These are phyloP conservation scores for Millerozyma acaciae DNA, from an alignment of 805 yeast species.

Conservation along the genomic window DNA sequence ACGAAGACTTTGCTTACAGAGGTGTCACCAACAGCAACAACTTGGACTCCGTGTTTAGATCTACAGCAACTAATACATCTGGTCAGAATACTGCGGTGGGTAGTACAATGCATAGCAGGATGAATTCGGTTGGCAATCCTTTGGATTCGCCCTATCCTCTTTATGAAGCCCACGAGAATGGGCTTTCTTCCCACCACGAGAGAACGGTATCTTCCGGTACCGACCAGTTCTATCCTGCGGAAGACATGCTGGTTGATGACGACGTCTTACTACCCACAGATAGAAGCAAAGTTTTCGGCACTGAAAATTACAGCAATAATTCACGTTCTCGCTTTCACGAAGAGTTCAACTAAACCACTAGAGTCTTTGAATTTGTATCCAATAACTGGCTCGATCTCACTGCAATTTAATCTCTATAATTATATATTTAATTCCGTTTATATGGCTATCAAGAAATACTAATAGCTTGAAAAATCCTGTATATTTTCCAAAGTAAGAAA, in stretches of 20 bases:
- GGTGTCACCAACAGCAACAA: constrained; percentile 42
- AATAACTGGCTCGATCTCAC: too few species aligned
- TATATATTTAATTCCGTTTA: too few species aligned
- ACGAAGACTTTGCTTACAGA: constrained; percentile 36
- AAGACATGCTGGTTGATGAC: constrained; percentile 16
- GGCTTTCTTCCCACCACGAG: constrained; percentile 1
- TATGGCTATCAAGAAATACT: too few species aligned
- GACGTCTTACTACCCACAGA: constrained; percentile 11
- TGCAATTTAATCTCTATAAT: too few species aligned
- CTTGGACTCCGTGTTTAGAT: constrained; percentile 35
- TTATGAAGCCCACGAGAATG: constrained; percentile 16
- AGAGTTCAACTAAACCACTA: too few species aligned
- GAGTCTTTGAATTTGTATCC: too few species aligned
- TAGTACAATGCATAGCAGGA: constrained; percentile 21
- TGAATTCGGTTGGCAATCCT: constrained; percentile 24
- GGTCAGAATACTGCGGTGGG: constrained; percentile 12
- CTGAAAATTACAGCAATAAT: constrained; percentile 10
- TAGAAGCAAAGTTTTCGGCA: constrained; percentile 8
- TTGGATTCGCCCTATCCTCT: constrained; percentile 13
- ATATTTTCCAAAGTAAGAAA: too few species aligned
- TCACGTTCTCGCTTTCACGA: constrained; percentile 22
- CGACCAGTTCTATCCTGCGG: constrained; percentile 13
- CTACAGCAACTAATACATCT: constrained; percentile 13
- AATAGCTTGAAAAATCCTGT: too few species aligned
- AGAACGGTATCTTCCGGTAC: constrained; percentile 7